Percentiles rank a stretch among this genome's conserved stretches.
Conservation (phyloP, 2,329 filamentous ascomycete species). For the Fusarium veterinarium region DNA sequence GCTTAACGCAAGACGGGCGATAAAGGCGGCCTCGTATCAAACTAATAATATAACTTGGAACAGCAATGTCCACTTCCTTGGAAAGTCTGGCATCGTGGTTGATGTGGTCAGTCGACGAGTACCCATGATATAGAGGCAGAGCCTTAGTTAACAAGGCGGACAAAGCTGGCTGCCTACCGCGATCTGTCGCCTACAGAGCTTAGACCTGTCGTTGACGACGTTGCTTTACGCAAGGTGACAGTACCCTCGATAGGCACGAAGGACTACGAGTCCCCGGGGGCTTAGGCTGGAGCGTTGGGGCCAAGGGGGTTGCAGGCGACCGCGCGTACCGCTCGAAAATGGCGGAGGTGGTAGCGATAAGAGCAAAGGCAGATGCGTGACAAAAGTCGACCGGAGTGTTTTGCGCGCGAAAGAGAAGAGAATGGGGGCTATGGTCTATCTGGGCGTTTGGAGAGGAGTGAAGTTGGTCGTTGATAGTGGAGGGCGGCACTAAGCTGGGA, state of each 20-base stretch:
- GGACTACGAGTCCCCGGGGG: conserved; percentile 37
- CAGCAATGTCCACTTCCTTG: conserved; percentile 24
- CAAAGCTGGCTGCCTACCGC: conserved; percentile 23
- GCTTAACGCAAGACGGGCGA: conserved; percentile 10
- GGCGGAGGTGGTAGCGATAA: conserved; percentile 22
- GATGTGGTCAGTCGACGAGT: conserved; percentile 39
- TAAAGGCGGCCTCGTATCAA: conserved; percentile 28
- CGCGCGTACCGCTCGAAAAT: conserved; percentile 50
- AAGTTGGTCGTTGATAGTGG: conserved; percentile 45
- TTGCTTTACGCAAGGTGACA: conserved; percentile 30
- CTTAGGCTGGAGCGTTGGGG: conserved; percentile 17
- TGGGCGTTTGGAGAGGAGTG: conserved; percentile 42
- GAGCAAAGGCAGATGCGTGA: conserved; percentile 18
- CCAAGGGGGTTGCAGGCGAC: conserved; percentile 42
- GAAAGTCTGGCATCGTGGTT: conserved; percentile 21
- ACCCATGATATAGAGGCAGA: conserved; percentile 39
- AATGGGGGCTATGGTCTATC: conserved; percentile 37
- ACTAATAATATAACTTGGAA: conserved; percentile 16
- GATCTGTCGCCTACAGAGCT: conserved; percentile 14
- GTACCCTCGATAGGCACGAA: conserved; percentile 9
- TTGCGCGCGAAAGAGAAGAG: conserved; percentile 31
- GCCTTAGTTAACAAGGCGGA: conserved; percentile 8
- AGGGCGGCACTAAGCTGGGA: conserved; percentile 38
- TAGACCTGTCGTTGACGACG: conserved; percentile 33
- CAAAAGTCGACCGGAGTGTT: conserved; percentile 21